Evolutionary conservation across 139 green algal species (phyloP), one percentile per base, ranked within the genome.

Genomic region (Gonium pectorale): DNA sequence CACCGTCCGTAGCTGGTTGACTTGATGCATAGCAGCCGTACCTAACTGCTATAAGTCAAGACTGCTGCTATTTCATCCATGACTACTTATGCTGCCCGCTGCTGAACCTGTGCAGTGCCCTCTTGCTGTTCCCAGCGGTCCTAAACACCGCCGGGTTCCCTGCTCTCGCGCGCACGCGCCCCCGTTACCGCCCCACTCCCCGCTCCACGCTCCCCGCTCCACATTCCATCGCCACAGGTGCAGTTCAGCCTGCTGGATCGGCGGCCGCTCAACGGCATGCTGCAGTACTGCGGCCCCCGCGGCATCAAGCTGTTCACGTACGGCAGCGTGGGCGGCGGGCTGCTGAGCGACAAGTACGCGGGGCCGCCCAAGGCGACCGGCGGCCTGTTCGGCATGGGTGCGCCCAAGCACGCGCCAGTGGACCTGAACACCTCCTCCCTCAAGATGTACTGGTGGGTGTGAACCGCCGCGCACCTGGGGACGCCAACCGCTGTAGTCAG

Each of bases 171-270:
- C 17, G 21, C 15, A 7, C n/a, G n/a, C 54, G 17, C 21, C 54
- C n/a, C 15, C 54, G 27, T 22, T 22, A n/a, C n/a, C n/a, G n/a
- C n/a, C n/a, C n/a, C n/a, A n/a, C n/a, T n/a, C n/a, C n/a, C n/a
- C n/a, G n/a, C 54, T 22, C 21, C 54, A 67, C 17, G 37, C 0
- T 54, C 52, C 59, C 80, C 54, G 29, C 24, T 15, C 37, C 37
- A n/a, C n/a, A n/a, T n/a, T n/a, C 56, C 49, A 27, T 33, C 29
- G 15, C 5, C 70, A 6, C 91, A 95, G 88, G 91, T 97, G n/a
- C 94, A 97, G 78, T 96, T 94, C 78, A 93, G 85, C 8, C 92
- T 97, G 69, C 80, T 97, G 27, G 94, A 97, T 81, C 79, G 93
- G 31, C 89, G 94, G 2, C 90, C 90, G 0, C 73, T 94, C 0